phyloP scores from a whole-genome alignment of 768 basidiomycete genomes.

The Suillus lakei region DNA sequence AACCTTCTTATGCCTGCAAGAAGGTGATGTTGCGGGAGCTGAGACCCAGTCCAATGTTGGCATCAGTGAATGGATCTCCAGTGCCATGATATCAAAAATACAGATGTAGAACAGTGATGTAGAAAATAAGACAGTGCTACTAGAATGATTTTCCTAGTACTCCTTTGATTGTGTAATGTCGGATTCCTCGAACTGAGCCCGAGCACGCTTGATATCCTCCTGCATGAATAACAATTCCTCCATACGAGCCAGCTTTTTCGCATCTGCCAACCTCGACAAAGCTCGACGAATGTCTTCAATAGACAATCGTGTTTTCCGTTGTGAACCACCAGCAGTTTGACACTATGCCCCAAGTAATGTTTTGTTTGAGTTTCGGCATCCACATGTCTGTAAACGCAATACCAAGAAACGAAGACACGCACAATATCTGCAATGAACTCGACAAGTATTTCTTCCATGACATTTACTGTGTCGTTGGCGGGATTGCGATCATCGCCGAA shows the following conservation, averaged over 20 bases:
- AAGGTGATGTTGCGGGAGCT: background rate
- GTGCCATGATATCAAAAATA: slow-evolving; percentile 8
- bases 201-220: slow-evolving; percentile 89
- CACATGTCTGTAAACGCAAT: slow-evolving; percentile 7
- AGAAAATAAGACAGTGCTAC: slow-evolving; percentile 13
- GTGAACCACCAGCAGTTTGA: slow-evolving; percentile 69
- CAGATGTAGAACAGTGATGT: slow-evolving; percentile 8
- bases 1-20: background rate
- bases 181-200: slow-evolving; percentile 72
- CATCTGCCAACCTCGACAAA: slow-evolving; percentile 83
- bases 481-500: slow-evolving; percentile 93
- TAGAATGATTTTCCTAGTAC: slow-evolving; percentile 35
- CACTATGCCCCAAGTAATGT: slow-evolving; percentile 51
- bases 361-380: slow-evolving; percentile 12
- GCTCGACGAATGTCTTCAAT: slow-evolving; percentile 86
- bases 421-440: slow-evolving; percentile 93
- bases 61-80: background rate
- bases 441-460: slow-evolving; percentile 93
- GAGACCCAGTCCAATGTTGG: background rate
- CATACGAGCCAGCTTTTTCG: slow-evolving; percentile 90
- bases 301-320: slow-evolving; percentile 74
- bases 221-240: slow-evolving; percentile 94
- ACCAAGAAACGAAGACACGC: slow-evolving; percentile 38
- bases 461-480: slow-evolving; percentile 83
- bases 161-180: slow-evolving; percentile 53